phyloP scores from a whole-genome alignment of 78 protist genomes.

The Andalucia godoyi region DNA sequence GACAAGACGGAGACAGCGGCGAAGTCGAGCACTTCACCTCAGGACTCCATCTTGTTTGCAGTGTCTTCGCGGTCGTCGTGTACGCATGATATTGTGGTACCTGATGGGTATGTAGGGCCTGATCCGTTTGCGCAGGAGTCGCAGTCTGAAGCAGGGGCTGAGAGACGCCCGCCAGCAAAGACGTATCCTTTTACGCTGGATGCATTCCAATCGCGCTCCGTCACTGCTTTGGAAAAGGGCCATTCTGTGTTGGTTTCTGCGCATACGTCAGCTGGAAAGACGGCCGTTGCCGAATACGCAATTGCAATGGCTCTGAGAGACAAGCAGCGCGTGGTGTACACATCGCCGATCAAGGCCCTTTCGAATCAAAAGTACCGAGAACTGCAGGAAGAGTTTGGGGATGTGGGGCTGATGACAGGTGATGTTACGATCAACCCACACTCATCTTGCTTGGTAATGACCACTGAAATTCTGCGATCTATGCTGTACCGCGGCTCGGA shows the following conservation, averaged over 20 bases:
- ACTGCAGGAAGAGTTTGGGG: slow-evolving; percentile 21
- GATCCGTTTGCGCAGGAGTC: no score
- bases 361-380: slow-evolving; percentile 75
- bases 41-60: no score
- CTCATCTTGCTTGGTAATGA: slow-evolving; percentile 62
- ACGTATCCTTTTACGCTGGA: slow-evolving; percentile 41
- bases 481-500: slow-evolving; percentile 96
- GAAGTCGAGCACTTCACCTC: no score
- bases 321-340: slow-evolving; percentile 59
- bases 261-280: slow-evolving; percentile 98
- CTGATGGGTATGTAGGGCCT: no score
- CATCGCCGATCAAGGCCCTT: slow-evolving; percentile 85
- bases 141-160: no score
- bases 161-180: slow-evolving; percentile 25
- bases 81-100: no score
- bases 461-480: slow-evolving; percentile 77
- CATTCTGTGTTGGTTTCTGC: slow-evolving; percentile 93
- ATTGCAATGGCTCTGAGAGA: slow-evolving; percentile 59
- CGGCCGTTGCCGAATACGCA: slow-evolving; percentile 88
- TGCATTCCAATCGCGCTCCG: slow-evolving; percentile 31
- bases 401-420: slow-evolving; percentile 87
- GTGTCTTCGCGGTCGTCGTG: no score
- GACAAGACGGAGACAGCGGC: no score
- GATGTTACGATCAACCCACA: slow-evolving; percentile 61
- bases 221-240: slow-evolving; percentile 5